phyloP scores from a whole-genome alignment of 305 asterid genomes.

The Ruellia speciosa region DNA sequence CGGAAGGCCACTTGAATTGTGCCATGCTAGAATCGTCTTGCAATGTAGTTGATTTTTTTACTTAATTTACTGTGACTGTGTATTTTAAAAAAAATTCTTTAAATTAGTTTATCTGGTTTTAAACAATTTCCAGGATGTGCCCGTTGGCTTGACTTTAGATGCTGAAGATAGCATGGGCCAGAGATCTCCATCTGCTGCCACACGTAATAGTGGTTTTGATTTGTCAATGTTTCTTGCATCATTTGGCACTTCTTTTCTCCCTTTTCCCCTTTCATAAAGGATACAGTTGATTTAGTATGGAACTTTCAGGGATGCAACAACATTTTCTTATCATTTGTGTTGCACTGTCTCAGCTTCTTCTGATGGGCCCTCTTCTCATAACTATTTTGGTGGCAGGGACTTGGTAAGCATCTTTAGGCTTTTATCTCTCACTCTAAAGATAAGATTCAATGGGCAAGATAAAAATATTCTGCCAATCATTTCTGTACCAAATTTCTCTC shows the following conservation, averaged over 20 bases:
- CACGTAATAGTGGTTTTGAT: constrained; percentile 34
- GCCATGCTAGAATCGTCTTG: constrained; percentile 24
- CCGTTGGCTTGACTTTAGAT: constrained; percentile 33
- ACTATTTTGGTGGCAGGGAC: constrained; percentile 36
- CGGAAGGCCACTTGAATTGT: constrained; percentile 29
- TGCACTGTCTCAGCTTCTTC: constrained; percentile 41
- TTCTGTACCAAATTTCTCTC: neutral
- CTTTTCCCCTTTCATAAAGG: constrained; percentile 3
- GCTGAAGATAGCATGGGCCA: constrained; percentile 36
- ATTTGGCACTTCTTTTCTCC: constrained; percentile 12
- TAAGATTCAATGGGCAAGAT: neutral
- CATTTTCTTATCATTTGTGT: constrained; percentile 23
- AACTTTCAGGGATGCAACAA: constrained; percentile 20
- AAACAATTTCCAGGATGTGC: constrained; percentile 46
- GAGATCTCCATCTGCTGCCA: constrained; percentile 39
- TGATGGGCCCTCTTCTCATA: constrained; percentile 38
- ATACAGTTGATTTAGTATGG: constrained; percentile 15
- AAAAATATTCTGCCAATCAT: neutral
- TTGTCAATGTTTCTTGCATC: constrained; percentile 18
- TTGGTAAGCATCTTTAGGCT: constrained; percentile 37
- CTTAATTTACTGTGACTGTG: constrained; percentile 10
- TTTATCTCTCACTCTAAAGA: neutral
- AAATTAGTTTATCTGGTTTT: constrained; percentile 22
- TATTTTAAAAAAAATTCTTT: constrained; percentile 11
- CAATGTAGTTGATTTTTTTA: constrained; percentile 28